Percentiles rank a stretch among this genome's conserved stretches.
These are phyloP conservation scores for Aspergillus olivimuriae DNA, from an alignment of 495 filamentous ascomycete genomes.

Conservation along the genomic window DNA sequence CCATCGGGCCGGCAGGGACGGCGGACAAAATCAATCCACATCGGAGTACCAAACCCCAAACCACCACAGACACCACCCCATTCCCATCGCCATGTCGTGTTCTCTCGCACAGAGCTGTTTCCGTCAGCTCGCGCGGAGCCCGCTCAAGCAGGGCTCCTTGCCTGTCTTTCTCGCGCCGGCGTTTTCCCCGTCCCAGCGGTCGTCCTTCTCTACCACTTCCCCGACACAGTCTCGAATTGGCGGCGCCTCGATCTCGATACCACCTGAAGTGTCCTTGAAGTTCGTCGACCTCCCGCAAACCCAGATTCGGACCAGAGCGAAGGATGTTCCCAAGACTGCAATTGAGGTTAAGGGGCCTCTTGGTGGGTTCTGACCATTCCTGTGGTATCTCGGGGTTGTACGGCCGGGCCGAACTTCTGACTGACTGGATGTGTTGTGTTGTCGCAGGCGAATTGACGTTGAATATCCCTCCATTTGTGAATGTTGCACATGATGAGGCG, in stretches of 20 bases:
- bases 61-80: slow-evolving; percentile 16
- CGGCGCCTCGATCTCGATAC: slow-evolving; percentile 71
- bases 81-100: slow-evolving; percentile 27
- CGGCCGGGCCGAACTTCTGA: too few species aligned
- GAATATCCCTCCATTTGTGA: slow-evolving; percentile 66
- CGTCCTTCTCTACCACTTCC: slow-evolving; percentile 66
- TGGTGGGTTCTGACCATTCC: slow-evolving; percentile 40
- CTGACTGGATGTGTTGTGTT: too few species aligned
- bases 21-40: slow-evolving; percentile 34
- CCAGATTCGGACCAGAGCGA: slow-evolving; percentile 43
- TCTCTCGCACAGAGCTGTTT: slow-evolving; percentile 35
- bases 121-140: slow-evolving; percentile 34
- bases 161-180: slow-evolving; percentile 72
- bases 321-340: slow-evolving; percentile 47
- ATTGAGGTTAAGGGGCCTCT: slow-evolving; percentile 69
- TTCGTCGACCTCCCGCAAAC: slow-evolving; percentile 52
- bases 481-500: slow-evolving; percentile 56
- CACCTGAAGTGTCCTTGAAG: slow-evolving; percentile 70
- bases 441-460: slow-evolving; percentile 61
- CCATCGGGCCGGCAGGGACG: slow-evolving; percentile 14
- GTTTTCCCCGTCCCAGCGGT: slow-evolving; percentile 45
- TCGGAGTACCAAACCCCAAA: slow-evolving; percentile 14
- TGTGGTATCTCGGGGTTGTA: slow-evolving; percentile 1
- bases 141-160: slow-evolving; percentile 34
- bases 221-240: slow-evolving; percentile 73